phyloP scores from a whole-genome alignment of 768 basidiomycete species.

The Suillus paluster region DNA sequence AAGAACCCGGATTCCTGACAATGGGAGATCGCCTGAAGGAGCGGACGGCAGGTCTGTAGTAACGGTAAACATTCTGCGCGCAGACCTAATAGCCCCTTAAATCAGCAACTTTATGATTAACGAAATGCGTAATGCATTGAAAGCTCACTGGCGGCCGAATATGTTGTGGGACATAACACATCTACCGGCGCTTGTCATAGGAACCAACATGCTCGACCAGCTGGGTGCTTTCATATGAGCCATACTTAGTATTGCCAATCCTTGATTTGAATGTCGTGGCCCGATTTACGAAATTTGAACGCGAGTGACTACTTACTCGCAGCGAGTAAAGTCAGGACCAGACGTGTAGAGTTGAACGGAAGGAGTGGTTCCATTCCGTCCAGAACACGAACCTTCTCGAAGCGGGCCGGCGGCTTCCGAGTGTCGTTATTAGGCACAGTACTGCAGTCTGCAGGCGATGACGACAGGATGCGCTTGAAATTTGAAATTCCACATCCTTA shows the following conservation, averaged over 20 bases:
- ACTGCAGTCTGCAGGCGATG: too few species aligned
- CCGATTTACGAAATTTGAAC: not conserved
- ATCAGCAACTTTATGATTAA: not conserved
- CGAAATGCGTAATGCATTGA: not conserved
- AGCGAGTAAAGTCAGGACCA: not conserved
- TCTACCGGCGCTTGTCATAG: not conserved
- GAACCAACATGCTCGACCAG: not conserved
- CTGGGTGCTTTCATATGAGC: not conserved
- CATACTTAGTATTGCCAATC: not conserved
- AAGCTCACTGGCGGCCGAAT: not conserved
- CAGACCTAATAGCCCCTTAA: not conserved
- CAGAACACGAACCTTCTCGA: too few species aligned
- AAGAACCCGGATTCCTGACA: slow-evolving; percentile 65
- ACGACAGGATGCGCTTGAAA: too few species aligned
- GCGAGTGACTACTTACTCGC: not conserved
- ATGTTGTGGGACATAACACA: not conserved
- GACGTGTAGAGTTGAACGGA: not conserved
- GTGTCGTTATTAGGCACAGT: too few species aligned
- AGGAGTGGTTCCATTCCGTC: not conserved
- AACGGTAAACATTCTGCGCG: not conserved
- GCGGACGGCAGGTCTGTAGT: not conserved
- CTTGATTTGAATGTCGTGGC: not conserved
- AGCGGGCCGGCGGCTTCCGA: not conserved
- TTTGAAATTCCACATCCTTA: too few species aligned
- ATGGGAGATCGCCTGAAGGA: slow-evolving; percentile 47